Base-by-base conservation (phyloP, 805 yeast species). In the Spathaspora arborariae region DNA sequence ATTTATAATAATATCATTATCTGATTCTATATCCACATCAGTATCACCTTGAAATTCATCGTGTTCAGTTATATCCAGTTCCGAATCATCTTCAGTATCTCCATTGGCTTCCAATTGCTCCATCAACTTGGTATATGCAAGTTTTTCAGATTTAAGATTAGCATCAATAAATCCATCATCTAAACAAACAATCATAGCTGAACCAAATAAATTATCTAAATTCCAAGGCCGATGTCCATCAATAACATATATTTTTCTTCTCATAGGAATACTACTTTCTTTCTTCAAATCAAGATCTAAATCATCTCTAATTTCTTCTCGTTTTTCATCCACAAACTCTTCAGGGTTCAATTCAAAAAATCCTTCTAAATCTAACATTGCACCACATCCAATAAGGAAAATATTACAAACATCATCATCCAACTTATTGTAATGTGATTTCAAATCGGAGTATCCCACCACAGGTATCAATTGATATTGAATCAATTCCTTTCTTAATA, bases 161-260 rank as follows among this genome's bases (percentile, higher is more conserved):
- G 75, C 78, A 26, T 84, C 87, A 1, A 86, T 74, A 41, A 72
- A 71, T 0, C 96, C 97, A 61, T 92, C 98, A 59, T 91, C 98
- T 50, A 91, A 78, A 63, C 98, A 91, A 5, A 75, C 75, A 4
- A 94, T 80, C 51, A 81, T 75, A 8, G 81, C 80, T 5, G 92
- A 83, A 1, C 96, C 97, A 72, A 87, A 91, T 41, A 94, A 58
- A 60, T 94, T 94, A 62, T 91, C 96, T 52, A 94, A 70, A 65
- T 91, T 91, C 98, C 99, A 94, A 3, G 99, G 99, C 52, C 98
- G 72, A 53, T 87, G 94, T 2, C 96, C 90, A 65, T 94, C 99
- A 46, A 94, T 75, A 9, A 95, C 79, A 57, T 88, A 95, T 2
- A 92, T 78, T 47, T 75, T 80, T 52, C 94, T 75, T 41, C 67